Conservation (phyloP, 2,329 filamentous ascomycete species). For the Verticillium alfalfae region DNA sequence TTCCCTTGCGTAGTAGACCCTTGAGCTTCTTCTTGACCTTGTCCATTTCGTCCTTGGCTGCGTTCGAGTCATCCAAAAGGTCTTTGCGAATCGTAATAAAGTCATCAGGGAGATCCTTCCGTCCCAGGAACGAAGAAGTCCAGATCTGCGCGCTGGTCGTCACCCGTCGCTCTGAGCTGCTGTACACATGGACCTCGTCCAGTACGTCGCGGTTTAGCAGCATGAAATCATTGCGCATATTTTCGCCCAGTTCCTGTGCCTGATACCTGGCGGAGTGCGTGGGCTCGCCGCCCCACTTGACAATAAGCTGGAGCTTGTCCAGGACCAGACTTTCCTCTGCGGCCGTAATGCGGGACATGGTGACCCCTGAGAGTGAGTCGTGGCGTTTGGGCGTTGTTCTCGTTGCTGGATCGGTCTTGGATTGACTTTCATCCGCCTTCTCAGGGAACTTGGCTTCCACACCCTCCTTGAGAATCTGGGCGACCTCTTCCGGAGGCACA, state of each 20-base stretch:
- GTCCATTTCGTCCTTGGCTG: slow-evolving; percentile 98
- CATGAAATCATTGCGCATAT: slow-evolving; percentile 91
- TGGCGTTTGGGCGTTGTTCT: slow-evolving; percentile 56
- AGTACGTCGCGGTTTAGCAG: slow-evolving; percentile 89
- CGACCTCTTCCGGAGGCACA: slow-evolving; percentile 25
- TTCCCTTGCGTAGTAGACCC: slow-evolving; percentile 83
- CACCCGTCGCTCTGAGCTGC: slow-evolving; percentile 89
- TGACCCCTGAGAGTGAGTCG: slow-evolving; percentile 84
- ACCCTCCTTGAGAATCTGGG: slow-evolving; percentile 23
- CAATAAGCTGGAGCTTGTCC: slow-evolving; percentile 94
- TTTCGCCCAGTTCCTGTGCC: slow-evolving; percentile 88
- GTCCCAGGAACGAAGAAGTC: slow-evolving; percentile 80
- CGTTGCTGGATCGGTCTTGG: slow-evolving; percentile 5
- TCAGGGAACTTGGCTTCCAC: slow-evolving; percentile 15
- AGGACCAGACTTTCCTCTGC: slow-evolving; percentile 88
- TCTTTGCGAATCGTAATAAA: slow-evolving; percentile 92
- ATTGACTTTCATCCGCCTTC: slow-evolving; percentile 7
- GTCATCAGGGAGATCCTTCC: slow-evolving; percentile 78
- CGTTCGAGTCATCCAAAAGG: slow-evolving; percentile 93
- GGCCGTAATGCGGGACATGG: slow-evolving; percentile 89
- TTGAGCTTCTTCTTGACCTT: slow-evolving; percentile 99
- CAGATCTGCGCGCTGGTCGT: slow-evolving; percentile 97
- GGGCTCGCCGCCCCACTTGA: slow-evolving; percentile 98
- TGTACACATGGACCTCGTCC: slow-evolving; percentile 90
- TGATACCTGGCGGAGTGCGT: slow-evolving; percentile 97